phyloP scores from a whole-genome alignment of 1,284 basidiomycete species.

The Pseudozyma sp. region DNA sequence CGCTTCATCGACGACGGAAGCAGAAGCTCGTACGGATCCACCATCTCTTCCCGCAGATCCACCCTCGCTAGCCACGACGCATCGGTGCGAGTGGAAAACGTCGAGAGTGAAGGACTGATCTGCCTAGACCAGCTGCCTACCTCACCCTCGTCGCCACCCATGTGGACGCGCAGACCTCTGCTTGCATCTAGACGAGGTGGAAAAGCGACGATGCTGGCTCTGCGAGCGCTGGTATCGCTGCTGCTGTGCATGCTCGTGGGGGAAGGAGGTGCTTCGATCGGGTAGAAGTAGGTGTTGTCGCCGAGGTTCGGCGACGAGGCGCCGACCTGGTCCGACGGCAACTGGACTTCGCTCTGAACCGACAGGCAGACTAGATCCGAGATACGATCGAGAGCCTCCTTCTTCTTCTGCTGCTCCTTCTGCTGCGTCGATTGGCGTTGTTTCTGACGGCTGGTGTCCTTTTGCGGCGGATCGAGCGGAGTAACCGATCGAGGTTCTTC shows the following conservation, averaged over 20 bases:
- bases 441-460: not conserved
- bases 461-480: not conserved
- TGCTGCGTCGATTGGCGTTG: slow-evolving; percentile 21
- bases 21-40: slow-evolving; percentile 11
- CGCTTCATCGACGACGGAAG: slow-evolving; percentile 35
- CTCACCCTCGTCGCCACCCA: not conserved
- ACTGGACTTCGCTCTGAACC: slow-evolving; percentile 16
- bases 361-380: slow-evolving; percentile 36
- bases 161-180: not conserved
- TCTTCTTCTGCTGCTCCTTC: slow-evolving; percentile 17
- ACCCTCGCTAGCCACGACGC: not conserved
- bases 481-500: not conserved
- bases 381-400: slow-evolving; percentile 30
- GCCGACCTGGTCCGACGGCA: slow-evolving; percentile 5
- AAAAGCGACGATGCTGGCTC: slow-evolving; percentile 18
- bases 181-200: not conserved
- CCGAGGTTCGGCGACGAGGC: slow-evolving; percentile 19
- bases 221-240: slow-evolving; percentile 4
- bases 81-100: slow-evolving; percentile 12
- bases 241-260: slow-evolving; percentile 9
- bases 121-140: not conserved
- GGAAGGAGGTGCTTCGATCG: slow-evolving; percentile 19
- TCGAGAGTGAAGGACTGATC: slow-evolving; percentile 17
- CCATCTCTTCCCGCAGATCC: not conserved
- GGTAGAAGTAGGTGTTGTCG: slow-evolving; percentile 26